Conservation (phyloP, 2,329 filamentous ascomycete genomes). For the Aspergillus tamarii region DNA sequence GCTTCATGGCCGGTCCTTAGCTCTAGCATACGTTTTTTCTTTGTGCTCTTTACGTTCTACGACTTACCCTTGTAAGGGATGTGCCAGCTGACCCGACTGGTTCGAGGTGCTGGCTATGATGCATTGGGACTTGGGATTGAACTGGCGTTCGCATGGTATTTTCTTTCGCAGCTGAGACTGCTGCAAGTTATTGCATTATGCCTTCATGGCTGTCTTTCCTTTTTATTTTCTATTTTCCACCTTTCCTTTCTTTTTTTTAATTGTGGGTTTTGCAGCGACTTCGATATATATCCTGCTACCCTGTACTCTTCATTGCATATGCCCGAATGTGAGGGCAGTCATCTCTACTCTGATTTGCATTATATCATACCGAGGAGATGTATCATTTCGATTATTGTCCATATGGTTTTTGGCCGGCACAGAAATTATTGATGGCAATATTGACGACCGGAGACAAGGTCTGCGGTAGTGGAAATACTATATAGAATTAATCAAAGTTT, state of each 20-base stretch:
- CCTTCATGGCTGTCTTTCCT: slow-evolving; percentile 13
- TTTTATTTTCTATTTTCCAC: neutral
- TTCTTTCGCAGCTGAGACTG: neutral
- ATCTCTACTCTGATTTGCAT: slow-evolving; percentile 8
- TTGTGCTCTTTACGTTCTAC: slow-evolving; percentile 15
- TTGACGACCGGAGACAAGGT: neutral
- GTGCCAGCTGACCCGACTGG: slow-evolving; percentile 22
- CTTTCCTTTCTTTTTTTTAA: neutral
- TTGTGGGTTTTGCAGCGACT: neutral
- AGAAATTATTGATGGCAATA: slow-evolving; percentile 5
- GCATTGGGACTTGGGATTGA: slow-evolving; percentile 25
- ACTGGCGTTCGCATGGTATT: slow-evolving; percentile 15
- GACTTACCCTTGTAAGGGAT: slow-evolving; percentile 17
- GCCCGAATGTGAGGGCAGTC: neutral
- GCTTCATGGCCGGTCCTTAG: slow-evolving; percentile 17
- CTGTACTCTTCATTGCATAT: slow-evolving; percentile 3
- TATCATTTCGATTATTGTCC: slow-evolving; percentile 13
- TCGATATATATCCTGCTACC: slow-evolving; percentile 2
- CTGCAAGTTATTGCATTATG: slow-evolving; percentile 3
- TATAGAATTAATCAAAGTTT: slow-evolving; percentile 8
- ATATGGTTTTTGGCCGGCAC: slow-evolving; percentile 18
- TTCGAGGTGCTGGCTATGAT: slow-evolving; percentile 23
- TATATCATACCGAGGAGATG: slow-evolving; percentile 11
- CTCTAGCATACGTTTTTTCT: slow-evolving; percentile 1
- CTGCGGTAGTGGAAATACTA: slow-evolving; percentile 3